These are phyloP conservation scores for Carex littledalei DNA, from an alignment of 176 grass and related monocot species.

Conservation along the genomic window DNA sequence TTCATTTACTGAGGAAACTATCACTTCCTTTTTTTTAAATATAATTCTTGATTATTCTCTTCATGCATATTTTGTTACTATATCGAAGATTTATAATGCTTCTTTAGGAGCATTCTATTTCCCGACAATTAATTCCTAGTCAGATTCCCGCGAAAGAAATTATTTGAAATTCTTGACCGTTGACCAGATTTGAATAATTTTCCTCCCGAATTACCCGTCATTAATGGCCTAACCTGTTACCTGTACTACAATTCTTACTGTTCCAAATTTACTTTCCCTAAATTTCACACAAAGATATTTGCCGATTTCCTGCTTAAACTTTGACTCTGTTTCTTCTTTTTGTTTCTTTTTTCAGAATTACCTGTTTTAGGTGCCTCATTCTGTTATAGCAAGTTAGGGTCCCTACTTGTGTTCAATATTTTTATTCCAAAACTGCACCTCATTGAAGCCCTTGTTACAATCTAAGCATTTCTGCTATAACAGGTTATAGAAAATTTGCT, in stretches of 20 bases:
- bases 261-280: background rate
- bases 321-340: background rate
- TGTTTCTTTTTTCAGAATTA: background rate
- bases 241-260: background rate
- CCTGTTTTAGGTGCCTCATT: background rate
- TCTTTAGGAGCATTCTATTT: background rate
- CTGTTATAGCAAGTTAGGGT: background rate
- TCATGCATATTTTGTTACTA: background rate
- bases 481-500: background rate
- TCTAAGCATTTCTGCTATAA: background rate
- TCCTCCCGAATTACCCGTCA: background rate
- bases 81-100: background rate
- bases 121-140: background rate
- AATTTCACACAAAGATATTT: background rate
- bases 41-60: background rate
- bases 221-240: background rate
- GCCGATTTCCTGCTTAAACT: background rate
- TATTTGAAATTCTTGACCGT: constrained; percentile 6
- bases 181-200: background rate
- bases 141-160: background rate
- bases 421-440: background rate
- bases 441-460: background rate
- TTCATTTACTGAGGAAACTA: background rate
- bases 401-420: background rate
- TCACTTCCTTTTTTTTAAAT: background rate